Base-by-base conservation (phyloP, 2,329 filamentous ascomycete species). In the Apiospora marii region DNA sequence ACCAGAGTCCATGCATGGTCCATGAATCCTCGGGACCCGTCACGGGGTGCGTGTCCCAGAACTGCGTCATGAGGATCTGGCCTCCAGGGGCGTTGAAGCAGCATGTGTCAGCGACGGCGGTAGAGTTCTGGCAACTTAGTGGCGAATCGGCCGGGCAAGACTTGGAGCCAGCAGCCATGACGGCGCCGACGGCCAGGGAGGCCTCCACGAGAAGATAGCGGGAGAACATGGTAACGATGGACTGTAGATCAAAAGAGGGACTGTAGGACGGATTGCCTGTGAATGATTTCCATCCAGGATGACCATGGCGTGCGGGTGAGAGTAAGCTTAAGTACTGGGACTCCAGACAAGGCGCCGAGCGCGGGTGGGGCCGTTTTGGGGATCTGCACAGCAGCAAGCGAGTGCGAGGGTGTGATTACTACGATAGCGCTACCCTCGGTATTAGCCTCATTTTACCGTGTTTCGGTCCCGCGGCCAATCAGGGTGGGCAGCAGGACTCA, bases 41-140 rank as follows among this genome's bases (percentile, higher is more conserved):
- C 1, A 87, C 83, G 1, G 92, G 92, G 72, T 87, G 80, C 0
- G 90, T 88, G 78, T 95, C 92, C 93, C 93, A 95, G 83, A 95
- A 94, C 77, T 95, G 93, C 2, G 93, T 94, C 81, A 90, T 89
- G 5, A 94, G 86, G 64, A 95, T 83, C 74, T 93, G 89, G 10
- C 93, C 93, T 4, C 92, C 90, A 0, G 92, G 92, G 30, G 89
- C 86, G 78, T 93, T 93, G 84, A 94, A 93, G 82, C 93, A 95
- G 84, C 93, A 95, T 8, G 91, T 88, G 78, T 94, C 86, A 69
- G 77, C 73, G 5, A 76, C 72, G 3, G 71, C 46, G n/a, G 74
- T 75, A 70, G 74, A 80, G 75, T 84, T 84, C 71, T 82, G 79
- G 76, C 84, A 85, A 78, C 83, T 85, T 67, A 81, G 72, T 0